Conservation (phyloP, 352 stramenopile species). For the Thalassiosira livingstoniorum region DNA sequence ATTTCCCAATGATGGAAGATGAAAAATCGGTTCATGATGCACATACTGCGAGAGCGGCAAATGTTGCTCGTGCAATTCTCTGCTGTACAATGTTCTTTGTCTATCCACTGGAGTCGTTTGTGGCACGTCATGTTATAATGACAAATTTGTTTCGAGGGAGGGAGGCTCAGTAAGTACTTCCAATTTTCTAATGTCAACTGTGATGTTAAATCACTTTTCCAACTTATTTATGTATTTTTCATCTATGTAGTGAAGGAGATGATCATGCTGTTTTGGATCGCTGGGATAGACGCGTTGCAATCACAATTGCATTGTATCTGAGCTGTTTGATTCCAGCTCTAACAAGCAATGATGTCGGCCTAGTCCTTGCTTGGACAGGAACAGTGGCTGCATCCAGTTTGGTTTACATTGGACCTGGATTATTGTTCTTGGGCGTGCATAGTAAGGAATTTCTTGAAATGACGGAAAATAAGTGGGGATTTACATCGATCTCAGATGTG, state of each 20-base stretch:
- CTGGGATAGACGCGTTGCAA: slow-evolving; percentile 63
- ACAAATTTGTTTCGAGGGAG: slow-evolving; percentile 77
- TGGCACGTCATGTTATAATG: slow-evolving; percentile 77
- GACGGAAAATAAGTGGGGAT: slow-evolving; percentile 26
- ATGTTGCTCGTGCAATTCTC: slow-evolving; percentile 30
- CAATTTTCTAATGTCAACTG: background rate
- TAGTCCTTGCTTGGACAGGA: slow-evolving; percentile 70
- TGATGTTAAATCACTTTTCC: background rate
- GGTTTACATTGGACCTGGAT: slow-evolving; percentile 76
- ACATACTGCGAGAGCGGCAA: slow-evolving; percentile 32
- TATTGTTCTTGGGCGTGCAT: slow-evolving; percentile 77
- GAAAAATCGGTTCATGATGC: background rate
- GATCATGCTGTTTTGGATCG: slow-evolving; percentile 74
- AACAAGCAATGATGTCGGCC: slow-evolving; percentile 71
- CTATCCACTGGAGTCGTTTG: slow-evolving; percentile 80
- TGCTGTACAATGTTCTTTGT: slow-evolving; percentile 67
- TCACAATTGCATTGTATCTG: slow-evolving; percentile 71
- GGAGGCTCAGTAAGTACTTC: slow-evolving; percentile 55
- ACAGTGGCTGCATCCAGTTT: slow-evolving; percentile 70
- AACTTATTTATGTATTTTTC: slow-evolving; percentile 3
- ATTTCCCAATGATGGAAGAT: slow-evolving; percentile 44
- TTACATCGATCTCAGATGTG: background rate
- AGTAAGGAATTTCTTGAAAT: slow-evolving; percentile 70
- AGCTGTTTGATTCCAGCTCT: slow-evolving; percentile 66
- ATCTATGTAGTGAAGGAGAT: slow-evolving; percentile 76